Percentiles rank a stretch among this genome's conserved stretches.
Evolutionary conservation across 2,329 filamentous ascomycete genomes (phyloP).

Genomic region (Aspergillus caelatus): DNA sequence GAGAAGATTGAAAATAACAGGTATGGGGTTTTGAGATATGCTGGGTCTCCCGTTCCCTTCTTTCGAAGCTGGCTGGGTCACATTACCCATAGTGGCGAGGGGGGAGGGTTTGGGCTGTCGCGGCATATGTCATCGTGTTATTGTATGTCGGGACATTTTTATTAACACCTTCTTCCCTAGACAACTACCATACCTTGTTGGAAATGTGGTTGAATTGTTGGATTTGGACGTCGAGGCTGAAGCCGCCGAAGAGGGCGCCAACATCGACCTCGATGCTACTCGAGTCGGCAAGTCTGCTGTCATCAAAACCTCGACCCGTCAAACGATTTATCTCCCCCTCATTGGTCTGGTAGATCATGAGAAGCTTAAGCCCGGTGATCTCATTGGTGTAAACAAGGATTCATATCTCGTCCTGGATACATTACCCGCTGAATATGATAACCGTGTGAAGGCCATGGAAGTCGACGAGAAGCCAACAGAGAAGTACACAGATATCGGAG

Average conservation of each 20-base stretch:
- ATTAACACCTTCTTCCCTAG: constrained; percentile 50
- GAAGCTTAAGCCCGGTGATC: constrained; percentile 89
- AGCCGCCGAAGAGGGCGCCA: constrained; percentile 95
- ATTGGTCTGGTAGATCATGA: constrained; percentile 97
- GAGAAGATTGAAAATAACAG: constrained; percentile 99
- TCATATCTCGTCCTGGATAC: constrained; percentile 97
- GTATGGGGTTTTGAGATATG: constrained; percentile 51
- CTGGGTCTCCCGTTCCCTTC: background rate
- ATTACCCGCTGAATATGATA: constrained; percentile 95
- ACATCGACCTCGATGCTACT: constrained; percentile 96
- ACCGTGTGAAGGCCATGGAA: constrained; percentile 99
- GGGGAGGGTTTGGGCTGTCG: background rate
- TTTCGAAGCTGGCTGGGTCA: background rate
- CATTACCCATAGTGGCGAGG: constrained; percentile 1
- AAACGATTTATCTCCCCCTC: constrained; percentile 96
- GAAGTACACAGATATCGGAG: constrained; percentile 97
- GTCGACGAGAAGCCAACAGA: constrained; percentile 99
- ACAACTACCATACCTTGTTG: constrained; percentile 96
- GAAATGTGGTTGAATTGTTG: constrained; percentile 95
- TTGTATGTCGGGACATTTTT: background rate
- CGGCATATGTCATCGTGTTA: background rate
- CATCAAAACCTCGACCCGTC: constrained; percentile 97
- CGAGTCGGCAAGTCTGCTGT: constrained; percentile 97
- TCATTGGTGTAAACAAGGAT: constrained; percentile 99
- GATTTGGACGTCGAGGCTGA: constrained; percentile 96